A percentile compares a stretch with the other conserved stretches of the same genome.
These are phyloP conservation scores for Amphichorda felina DNA, from an alignment of 2,329 filamentous ascomycete genomes.

Conservation along the genomic window DNA sequence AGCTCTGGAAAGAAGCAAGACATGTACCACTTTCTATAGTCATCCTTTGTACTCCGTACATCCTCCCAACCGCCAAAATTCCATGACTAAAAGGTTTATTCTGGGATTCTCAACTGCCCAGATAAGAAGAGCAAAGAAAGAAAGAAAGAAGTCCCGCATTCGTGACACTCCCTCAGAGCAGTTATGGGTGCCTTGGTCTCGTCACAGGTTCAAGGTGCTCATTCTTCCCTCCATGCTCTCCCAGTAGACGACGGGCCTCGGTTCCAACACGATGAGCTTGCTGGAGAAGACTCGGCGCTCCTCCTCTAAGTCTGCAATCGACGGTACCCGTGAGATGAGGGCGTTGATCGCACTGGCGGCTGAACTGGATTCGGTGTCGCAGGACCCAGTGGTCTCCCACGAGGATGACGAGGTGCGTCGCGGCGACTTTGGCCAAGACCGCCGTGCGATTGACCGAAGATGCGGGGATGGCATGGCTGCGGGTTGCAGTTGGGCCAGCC, in stretches of 20 bases:
- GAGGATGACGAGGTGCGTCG: neutral
- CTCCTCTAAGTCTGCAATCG: conserved; percentile 43
- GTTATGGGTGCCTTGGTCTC: no score
- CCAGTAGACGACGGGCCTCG: conserved; percentile 51
- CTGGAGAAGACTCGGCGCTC: conserved; percentile 39
- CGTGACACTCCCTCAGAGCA: no score
- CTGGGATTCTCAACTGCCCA: no score
- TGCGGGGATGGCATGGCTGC: neutral
- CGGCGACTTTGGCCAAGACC: no score
- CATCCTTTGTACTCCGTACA: no score
- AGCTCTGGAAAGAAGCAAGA: no score
- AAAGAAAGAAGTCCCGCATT: no score
- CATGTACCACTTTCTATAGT: no score
- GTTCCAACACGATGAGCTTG: conserved; percentile 47
- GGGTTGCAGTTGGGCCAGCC: neutral
- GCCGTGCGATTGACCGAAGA: neutral
- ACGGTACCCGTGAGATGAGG: conserved; percentile 46
- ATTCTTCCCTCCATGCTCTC: conserved; percentile 51
- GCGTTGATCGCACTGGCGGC: conserved; percentile 42
- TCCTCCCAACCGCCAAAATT: no score
- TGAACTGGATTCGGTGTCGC: conserved; percentile 22
- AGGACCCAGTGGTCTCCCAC: conserved; percentile 23
- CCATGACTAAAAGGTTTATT: no score
- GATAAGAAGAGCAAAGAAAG: no score
- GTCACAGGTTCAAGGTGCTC: conserved; percentile 12